Conservation (phyloP, 2,329 filamentous ascomycete species). For the Trichoderma atrobrunneum region DNA sequence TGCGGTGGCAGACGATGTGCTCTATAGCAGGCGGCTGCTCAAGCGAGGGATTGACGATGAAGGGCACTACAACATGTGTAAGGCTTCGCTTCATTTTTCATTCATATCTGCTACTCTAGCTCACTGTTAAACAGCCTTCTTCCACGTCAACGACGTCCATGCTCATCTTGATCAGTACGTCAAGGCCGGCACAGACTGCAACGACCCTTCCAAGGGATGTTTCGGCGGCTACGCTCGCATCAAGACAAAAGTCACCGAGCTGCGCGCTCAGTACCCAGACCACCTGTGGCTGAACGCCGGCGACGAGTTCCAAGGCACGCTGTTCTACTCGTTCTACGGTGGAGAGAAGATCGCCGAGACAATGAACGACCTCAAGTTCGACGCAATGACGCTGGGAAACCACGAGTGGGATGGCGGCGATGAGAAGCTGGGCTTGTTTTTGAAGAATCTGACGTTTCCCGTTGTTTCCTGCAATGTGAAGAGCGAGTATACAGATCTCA, state of each 20-base stretch:
- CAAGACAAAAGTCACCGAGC: conserved; percentile 57
- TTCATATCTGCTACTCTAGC: neutral
- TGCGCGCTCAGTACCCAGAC: conserved; percentile 56
- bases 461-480: conserved; percentile 62
- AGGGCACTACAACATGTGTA: conserved; percentile 54
- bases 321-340: conserved; percentile 65
- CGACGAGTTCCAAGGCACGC: conserved; percentile 68
- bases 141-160: conserved; percentile 69
- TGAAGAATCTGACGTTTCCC: conserved; percentile 63
- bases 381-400: conserved; percentile 66
- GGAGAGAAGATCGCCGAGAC: conserved; percentile 67
- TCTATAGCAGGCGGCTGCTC: conserved; percentile 47
- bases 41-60: conserved; percentile 50
- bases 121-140: conserved; percentile 47
- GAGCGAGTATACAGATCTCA: conserved; percentile 57
- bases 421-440: conserved; percentile 58
- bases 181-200: conserved; percentile 61
- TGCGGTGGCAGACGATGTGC: conserved; percentile 42
- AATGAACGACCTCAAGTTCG: conserved; percentile 63
- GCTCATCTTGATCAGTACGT: conserved; percentile 64
- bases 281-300: conserved; percentile 63
- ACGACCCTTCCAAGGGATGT: conserved; percentile 53
- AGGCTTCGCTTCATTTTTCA: conserved; percentile 14
- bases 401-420: conserved; percentile 67
- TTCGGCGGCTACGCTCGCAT: conserved; percentile 64